Base-by-base conservation (phyloP, 441 rosid genomes). In the Omphalea diandra region DNA sequence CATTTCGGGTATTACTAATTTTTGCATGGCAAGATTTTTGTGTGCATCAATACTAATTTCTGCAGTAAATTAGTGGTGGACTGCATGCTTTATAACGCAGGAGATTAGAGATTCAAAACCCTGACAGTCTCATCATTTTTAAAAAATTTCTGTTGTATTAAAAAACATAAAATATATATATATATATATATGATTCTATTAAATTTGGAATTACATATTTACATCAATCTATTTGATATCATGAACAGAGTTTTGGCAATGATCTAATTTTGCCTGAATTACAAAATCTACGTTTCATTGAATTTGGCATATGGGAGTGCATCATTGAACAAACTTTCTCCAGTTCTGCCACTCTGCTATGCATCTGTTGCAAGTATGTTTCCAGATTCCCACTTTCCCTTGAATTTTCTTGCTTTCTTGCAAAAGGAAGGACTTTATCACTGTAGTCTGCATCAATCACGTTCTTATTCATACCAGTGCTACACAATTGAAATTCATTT, bases 321-420 rank as follows among this genome's bases (percentile, higher is more conserved):
- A 93, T 93, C 72, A 80, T 86, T 74, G 72, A 71, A 82, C 97
- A 93, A 0, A 85, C 84, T 77, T 83, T 90, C 81, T 93, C 98
- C 76, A 93, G 60, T 66, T 90, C 94, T 82, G 73, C 86, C 46
- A 89, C 97, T 71, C 91, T 79, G 79, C 87, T 80, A 64, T 93
- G 98, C 85, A 93, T 90, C 69, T 90, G 92, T 79, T 86, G 82
- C 69, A 93, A 77, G 63, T 83, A 90, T 36, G 80, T 83, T 63
- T 68, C 80, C 22, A 88, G 76, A 54, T 80, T 79, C 75, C 82
- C 94, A 5, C 76, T 81, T 0, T 85, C 85, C 0, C 67, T 67
- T 4, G 83, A 68, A 49, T 57, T 58, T 31, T 89, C 83, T 8
- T 83, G 78, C 74, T 83, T 83, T 27, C 91, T 87, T 0, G 88